These are phyloP conservation scores for Triticum aestivum DNA, from an alignment of 176 grass and related monocot species.

Conservation along the genomic window IWGSC_CS_RefSeq_v2.1 NC_057806.1:600695993-600696492, in stretches of 20 bases:
- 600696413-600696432: constrained; percentile 43
- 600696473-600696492: constrained; percentile 74
- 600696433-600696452: constrained; percentile 69
- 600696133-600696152: constrained; percentile 53
- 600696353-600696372: constrained; percentile 74
- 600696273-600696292: constrained; percentile 61
- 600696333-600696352: constrained; percentile 70
- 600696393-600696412: constrained; percentile 63
- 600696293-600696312: constrained; percentile 59
- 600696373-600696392: constrained; percentile 41
- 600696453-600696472: constrained; percentile 77
- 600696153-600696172: constrained; percentile 65
- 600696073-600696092: constrained; percentile 60
- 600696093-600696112: constrained; percentile 45
- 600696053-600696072: constrained; percentile 85
- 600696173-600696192: constrained; percentile 53
- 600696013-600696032: constrained; percentile 55
- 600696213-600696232: constrained; percentile 61
- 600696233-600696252: constrained; percentile 77
- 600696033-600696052: constrained; percentile 77
- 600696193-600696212: constrained; percentile 54
- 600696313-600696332: neutral
- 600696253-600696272: constrained; percentile 52
- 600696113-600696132: constrained; percentile 72
- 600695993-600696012: constrained; percentile 63